phyloP scores from a whole-genome alignment of 2,329 filamentous ascomycete species.

The Colletotrichum sp. region DNA sequence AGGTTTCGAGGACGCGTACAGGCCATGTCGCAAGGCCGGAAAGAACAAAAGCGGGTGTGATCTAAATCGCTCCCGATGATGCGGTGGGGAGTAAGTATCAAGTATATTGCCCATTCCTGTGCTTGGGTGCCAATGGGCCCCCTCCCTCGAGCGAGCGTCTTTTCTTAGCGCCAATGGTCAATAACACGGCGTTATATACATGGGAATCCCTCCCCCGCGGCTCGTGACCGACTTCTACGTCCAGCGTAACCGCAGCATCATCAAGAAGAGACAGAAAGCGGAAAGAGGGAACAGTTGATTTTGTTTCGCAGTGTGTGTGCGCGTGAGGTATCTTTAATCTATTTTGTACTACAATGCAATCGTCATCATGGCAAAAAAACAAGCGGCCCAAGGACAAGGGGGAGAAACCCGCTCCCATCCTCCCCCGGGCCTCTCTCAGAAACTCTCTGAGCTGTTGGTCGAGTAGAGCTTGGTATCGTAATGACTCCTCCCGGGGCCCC shows the following conservation, averaged over 20 bases:
- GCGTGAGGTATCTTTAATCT: neutral
- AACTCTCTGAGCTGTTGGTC: conserved; percentile 1
- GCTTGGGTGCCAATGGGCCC: neutral
- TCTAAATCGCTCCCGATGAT: neutral
- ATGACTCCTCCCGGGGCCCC: neutral
- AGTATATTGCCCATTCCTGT: neutral
- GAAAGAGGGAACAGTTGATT: neutral
- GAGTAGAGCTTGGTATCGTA: neutral
- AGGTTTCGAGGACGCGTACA: neutral
- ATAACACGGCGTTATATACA: neutral
- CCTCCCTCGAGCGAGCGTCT: neutral
- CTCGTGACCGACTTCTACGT: neutral
- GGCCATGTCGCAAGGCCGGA: neutral
- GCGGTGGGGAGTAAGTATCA: neutral
- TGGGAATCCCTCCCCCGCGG: neutral
- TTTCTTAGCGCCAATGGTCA: neutral
- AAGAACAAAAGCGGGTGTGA: neutral
- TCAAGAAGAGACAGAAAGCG: neutral
- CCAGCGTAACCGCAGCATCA: neutral
- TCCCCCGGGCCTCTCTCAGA: neutral
- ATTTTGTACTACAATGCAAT: neutral
- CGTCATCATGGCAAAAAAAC: neutral
- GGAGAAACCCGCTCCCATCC: neutral
- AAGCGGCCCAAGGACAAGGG: neutral
- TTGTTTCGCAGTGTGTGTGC: neutral